phyloP scores from a whole-genome alignment of 2,329 filamentous ascomycete genomes.

The Aureobasidium pullulans region DNA sequence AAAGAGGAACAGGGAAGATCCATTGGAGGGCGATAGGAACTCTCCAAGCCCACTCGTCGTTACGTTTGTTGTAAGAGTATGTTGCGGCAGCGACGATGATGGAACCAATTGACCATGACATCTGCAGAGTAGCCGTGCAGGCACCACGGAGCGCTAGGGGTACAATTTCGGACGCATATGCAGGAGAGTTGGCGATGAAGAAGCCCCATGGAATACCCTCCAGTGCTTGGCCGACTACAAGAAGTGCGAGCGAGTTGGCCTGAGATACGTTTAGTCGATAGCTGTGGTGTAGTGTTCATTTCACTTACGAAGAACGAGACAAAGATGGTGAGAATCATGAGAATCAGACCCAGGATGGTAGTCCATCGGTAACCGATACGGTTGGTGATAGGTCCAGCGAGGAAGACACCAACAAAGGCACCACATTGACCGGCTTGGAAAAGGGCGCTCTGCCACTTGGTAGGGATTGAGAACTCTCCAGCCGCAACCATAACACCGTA shows the following conservation, averaged over 20 bases:
- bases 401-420: conserved; percentile 52
- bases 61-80: conserved; percentile 43
- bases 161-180: conserved; percentile 55
- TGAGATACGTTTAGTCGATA: not conserved
- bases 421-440: conserved; percentile 50
- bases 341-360: conserved; percentile 48
- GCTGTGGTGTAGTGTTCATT: not conserved
- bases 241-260: conserved; percentile 36
- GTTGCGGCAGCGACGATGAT: conserved; percentile 54
- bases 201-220: conserved; percentile 59
- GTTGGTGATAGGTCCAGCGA: conserved; percentile 54
- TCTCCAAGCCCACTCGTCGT: conserved; percentile 34
- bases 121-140: conserved; percentile 57
- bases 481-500: conserved; percentile 39
- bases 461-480: conserved; percentile 35
- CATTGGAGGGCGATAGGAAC: conserved; percentile 51
- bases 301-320: conserved; percentile 45
- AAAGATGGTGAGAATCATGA: conserved; percentile 53
- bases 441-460: conserved; percentile 54
- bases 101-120: conserved; percentile 57
- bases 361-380: conserved; percentile 53
- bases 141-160: conserved; percentile 51
- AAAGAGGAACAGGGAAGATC: conserved; percentile 48
- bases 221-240: conserved; percentile 49
- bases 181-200: conserved; percentile 58